A percentile compares a stretch with the other conserved stretches of the same genome.
Evolutionary conservation across 2,329 filamentous ascomycete genomes (phyloP).

Genomic region (Colletotrichum siamense): DNA sequence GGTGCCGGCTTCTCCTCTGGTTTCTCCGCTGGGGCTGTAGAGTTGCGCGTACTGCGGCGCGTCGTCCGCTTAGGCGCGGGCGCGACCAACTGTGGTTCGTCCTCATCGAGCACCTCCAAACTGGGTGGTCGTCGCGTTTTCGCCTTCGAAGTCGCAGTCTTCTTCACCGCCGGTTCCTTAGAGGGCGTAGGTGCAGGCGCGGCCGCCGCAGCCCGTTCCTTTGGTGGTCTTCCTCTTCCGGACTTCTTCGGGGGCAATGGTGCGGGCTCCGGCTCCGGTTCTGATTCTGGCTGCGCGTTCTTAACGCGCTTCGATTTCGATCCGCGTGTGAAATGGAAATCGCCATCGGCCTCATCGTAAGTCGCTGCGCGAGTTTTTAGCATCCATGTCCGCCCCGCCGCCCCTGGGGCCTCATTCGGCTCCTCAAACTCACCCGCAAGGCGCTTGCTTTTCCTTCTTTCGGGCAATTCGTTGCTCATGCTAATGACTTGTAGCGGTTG

Average conservation of each 20-base stretch:
- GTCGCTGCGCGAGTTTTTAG: constrained; percentile 54
- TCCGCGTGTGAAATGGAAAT: constrained; percentile 76
- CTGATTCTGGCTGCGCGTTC: constrained; percentile 51
- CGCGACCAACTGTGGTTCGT: constrained; percentile 37
- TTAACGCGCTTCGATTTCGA: constrained; percentile 72
- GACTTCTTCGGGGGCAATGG: constrained; percentile 40
- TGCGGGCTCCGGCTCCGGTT: constrained; percentile 37
- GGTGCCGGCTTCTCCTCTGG: constrained; percentile 19
- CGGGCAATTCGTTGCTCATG: constrained; percentile 70
- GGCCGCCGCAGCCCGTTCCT: constrained; percentile 36
- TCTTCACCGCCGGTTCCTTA: constrained; percentile 19
- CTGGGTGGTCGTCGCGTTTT: constrained; percentile 45
- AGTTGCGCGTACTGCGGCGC: constrained; percentile 50
- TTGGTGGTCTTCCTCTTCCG: constrained; percentile 45
- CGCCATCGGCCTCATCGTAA: constrained; percentile 75
- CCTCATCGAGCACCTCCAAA: constrained; percentile 40
- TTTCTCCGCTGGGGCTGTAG: constrained; percentile 40
- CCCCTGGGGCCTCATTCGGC: background rate
- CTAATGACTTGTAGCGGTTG: constrained; percentile 71
- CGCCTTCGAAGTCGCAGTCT: constrained; percentile 28
- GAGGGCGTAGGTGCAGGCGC: constrained; percentile 30
- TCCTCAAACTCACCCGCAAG: constrained; percentile 58
- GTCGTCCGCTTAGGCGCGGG: constrained; percentile 42
- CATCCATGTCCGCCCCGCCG: constrained; percentile 68
- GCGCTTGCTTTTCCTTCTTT: constrained; percentile 68